Evolutionary conservation across 331 rosid genomes (phyloP).

Genomic region (Spiraea crenata): DNA sequence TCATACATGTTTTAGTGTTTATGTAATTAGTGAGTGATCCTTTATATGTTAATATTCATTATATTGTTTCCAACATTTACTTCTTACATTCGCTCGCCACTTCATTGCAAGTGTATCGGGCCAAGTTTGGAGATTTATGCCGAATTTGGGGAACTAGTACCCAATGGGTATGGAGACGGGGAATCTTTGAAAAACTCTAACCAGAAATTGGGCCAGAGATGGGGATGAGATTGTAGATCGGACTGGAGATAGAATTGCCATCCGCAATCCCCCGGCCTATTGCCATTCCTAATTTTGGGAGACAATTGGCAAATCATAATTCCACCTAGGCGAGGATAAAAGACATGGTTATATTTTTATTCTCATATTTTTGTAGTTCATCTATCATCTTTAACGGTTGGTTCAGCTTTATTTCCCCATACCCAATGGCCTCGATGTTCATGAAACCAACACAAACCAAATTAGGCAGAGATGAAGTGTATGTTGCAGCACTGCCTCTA

Average conservation of each 20-base stretch:
- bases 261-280: not conserved
- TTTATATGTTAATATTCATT: too few species aligned
- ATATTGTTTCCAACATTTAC: too few species aligned
- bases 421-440: slow-evolving; percentile 38
- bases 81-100: too few species aligned
- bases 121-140: too few species aligned
- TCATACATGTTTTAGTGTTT: too few species aligned
- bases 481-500: slow-evolving; percentile 77
- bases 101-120: too few species aligned
- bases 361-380: not conserved
- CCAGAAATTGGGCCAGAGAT: not conserved
- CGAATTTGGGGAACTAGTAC: too few species aligned
- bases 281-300: not conserved
- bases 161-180: too few species aligned
- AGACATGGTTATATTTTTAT: not conserved
- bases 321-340: not conserved
- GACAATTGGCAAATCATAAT: not conserved
- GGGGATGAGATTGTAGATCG: too few species aligned
- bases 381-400: slow-evolving; percentile 1
- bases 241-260: too few species aligned
- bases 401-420: slow-evolving; percentile 1
- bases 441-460: slow-evolving; percentile 27
- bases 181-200: too few species aligned
- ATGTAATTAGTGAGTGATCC: too few species aligned
- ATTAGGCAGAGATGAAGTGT: slow-evolving; percentile 53